Evolutionary conservation across 148 eudicot species (phyloP).

Genomic region (Camellia japonica): DNA sequence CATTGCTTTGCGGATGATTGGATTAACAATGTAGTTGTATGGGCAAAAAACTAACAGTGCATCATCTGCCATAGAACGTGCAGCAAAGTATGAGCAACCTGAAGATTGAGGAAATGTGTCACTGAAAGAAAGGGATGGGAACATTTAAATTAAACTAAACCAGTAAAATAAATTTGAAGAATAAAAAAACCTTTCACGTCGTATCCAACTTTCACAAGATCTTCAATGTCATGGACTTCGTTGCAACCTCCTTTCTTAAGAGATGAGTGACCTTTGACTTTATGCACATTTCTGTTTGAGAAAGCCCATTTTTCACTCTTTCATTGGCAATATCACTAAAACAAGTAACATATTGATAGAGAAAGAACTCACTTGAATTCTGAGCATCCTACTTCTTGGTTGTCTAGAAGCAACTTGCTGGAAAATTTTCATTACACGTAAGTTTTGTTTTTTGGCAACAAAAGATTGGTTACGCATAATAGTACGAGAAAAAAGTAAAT

Average conservation of each 20-base stretch:
- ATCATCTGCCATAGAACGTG: conserved; percentile 83
- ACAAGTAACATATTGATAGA: not conserved
- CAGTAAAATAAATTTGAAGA: not conserved
- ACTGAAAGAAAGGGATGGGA: not conserved
- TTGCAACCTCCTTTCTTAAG: conserved; percentile 80
- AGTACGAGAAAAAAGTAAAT: conserved; percentile 12
- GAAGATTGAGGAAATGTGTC: conserved; percentile 26
- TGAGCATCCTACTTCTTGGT: conserved; percentile 55
- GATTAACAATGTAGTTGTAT: conserved; percentile 81
- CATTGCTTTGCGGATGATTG: conserved; percentile 84
- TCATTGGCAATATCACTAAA: conserved; percentile 21
- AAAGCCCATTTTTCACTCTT: conserved; percentile 7
- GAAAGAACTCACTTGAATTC: conserved; percentile 66
- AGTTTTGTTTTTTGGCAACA: no score
- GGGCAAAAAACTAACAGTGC: conserved; percentile 89
- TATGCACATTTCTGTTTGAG: conserved; percentile 60
- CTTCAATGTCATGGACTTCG: conserved; percentile 96
- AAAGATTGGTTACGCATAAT: not conserved
- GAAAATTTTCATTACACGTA: conserved; percentile 11
- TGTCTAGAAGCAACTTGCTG: conserved; percentile 76
- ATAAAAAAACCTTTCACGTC: conserved; percentile 56
- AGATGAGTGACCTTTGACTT: conserved; percentile 75
- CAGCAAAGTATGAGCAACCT: conserved; percentile 98
- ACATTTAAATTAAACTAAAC: not conserved
- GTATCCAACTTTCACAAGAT: conserved; percentile 86